These are phyloP conservation scores for Cylindrotheca closterium DNA, from an alignment of 108 stramenopile species.

Conservation along the genomic window DNA sequence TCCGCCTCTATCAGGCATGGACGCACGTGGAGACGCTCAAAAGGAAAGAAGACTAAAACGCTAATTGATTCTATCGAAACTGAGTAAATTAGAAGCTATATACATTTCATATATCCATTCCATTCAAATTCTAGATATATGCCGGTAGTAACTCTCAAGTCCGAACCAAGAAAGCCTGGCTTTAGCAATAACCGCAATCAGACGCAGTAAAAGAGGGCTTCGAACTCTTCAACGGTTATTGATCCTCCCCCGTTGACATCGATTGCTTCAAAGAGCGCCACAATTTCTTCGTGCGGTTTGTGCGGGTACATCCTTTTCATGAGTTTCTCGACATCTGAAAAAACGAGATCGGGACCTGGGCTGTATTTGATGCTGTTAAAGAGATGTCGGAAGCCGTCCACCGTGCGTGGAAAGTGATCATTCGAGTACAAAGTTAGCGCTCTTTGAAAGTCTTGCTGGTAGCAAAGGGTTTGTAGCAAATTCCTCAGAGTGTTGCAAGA, in stretches of 20 bases:
- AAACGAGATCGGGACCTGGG: conserved; percentile 16
- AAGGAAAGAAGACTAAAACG: too few relatives aligned
- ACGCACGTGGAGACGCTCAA: conserved; percentile 15
- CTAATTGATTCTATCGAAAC: too few relatives aligned
- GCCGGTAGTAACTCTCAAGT: too few relatives aligned
- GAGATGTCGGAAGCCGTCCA: conserved; percentile 50
- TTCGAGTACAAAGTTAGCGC: conserved; percentile 61
- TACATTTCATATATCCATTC: too few relatives aligned
- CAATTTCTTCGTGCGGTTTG: conserved; percentile 52
- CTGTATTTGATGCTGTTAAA: conserved; percentile 19
- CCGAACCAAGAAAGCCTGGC: too few relatives aligned
- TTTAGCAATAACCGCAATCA: too few relatives aligned
- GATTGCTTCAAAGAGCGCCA: conserved; percentile 49
- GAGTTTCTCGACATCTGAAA: conserved; percentile 39
- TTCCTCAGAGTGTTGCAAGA: conserved; percentile 52
- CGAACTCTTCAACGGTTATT: conserved; percentile 60
- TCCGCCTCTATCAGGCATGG: conserved; percentile 33
- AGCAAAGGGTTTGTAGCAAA: conserved; percentile 59
- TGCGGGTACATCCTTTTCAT: conserved; percentile 50
- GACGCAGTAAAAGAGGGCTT: conserved; percentile 54
- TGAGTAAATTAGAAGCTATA: too few relatives aligned
- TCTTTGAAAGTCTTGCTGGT: conserved; percentile 81
- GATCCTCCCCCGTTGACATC: conserved; percentile 50
- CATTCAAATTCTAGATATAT: too few relatives aligned
- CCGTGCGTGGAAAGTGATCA: conserved; percentile 54